Evolutionary conservation across 75 land plant genomes (phyloP).

Genomic region (Sequoia sempervirens): DNA sequence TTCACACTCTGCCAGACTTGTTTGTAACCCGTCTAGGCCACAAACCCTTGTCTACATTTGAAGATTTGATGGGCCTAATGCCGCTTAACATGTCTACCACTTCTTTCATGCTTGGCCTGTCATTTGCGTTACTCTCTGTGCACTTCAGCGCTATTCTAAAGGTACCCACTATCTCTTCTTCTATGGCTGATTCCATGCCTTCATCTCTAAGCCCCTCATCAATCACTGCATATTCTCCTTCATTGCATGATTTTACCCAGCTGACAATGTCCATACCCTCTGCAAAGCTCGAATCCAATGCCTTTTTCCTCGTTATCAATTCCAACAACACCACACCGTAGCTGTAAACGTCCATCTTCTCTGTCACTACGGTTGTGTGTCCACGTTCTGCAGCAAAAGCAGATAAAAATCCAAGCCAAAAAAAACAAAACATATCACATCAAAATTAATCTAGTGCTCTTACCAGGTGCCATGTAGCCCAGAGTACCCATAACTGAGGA

Average conservation of each 20-base stretch:
- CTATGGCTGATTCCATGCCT: background rate
- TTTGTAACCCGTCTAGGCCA: too few species aligned
- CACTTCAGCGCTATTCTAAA: background rate
- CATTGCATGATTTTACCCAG: too few species aligned
- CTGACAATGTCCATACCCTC: too few species aligned
- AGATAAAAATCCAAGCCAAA: background rate
- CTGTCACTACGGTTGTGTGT: slow-evolving; percentile 34
- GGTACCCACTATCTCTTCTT: background rate
- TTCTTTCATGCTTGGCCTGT: background rate
- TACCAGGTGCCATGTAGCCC: slow-evolving; percentile 61
- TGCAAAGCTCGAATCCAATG: too few species aligned
- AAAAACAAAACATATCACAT: background rate
- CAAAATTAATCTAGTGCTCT: background rate
- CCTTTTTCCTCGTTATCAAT: too few species aligned
- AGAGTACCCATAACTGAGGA: slow-evolving; percentile 29
- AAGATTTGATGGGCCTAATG: background rate
- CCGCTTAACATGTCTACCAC: background rate
- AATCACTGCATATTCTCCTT: too few species aligned
- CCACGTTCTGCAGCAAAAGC: slow-evolving; percentile 37
- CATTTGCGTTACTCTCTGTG: background rate
- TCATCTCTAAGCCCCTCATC: background rate
- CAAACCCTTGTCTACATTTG: too few species aligned
- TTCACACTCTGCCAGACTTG: too few species aligned
- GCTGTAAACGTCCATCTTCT: slow-evolving; percentile 16
- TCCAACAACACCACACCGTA: too few species aligned